Conservation (phyloP, 1,284 basidiomycete genomes). For the Phenoliferia sp. region DNA sequence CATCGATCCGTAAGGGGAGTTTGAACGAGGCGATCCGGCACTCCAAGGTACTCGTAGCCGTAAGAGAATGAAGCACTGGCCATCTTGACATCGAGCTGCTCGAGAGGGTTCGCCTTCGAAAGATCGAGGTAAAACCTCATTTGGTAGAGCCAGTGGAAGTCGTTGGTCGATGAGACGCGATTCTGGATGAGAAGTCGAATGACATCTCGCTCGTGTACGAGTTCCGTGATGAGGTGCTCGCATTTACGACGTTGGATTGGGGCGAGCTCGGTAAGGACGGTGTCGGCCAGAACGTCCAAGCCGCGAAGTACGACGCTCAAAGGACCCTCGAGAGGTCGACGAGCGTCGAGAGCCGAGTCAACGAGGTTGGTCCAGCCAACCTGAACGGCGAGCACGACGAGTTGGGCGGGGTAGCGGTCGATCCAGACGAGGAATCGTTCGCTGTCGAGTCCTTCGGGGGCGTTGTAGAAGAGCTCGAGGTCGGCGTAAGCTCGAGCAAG, state of each 20-base stretch:
- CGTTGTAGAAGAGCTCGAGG: constrained; percentile 75
- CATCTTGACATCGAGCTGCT: constrained; percentile 65
- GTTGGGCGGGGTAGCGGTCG: constrained; percentile 87
- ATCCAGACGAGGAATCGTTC: constrained; percentile 82
- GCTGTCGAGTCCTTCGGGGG: constrained; percentile 46
- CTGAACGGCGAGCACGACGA: constrained; percentile 90
- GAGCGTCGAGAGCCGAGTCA: constrained; percentile 63
- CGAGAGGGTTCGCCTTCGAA: constrained; percentile 64
- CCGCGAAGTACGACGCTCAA: constrained; percentile 74
- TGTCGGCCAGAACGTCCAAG: constrained; percentile 89
- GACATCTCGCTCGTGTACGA: constrained; percentile 96
- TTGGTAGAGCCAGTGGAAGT: constrained; percentile 93
- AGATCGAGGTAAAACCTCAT: constrained; percentile 96
- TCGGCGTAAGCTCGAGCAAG: constrained; percentile 75
- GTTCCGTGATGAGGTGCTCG: constrained; percentile 97
- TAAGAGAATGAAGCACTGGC: constrained; percentile 94
- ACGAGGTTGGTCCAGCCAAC: constrained; percentile 88
- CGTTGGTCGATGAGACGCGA: constrained; percentile 59
- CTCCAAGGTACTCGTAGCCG: constrained; percentile 98
- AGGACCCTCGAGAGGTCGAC: constrained; percentile 57
- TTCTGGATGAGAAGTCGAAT: constrained; percentile 72
- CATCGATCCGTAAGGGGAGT: constrained; percentile 97
- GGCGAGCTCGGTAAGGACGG: constrained; percentile 82
- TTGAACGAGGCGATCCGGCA: constrained; percentile 93
- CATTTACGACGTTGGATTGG: constrained; percentile 91